Evolutionary conservation across 2,329 filamentous ascomycete genomes (phyloP).

Genomic region (Phialophora macrospora): DNA sequence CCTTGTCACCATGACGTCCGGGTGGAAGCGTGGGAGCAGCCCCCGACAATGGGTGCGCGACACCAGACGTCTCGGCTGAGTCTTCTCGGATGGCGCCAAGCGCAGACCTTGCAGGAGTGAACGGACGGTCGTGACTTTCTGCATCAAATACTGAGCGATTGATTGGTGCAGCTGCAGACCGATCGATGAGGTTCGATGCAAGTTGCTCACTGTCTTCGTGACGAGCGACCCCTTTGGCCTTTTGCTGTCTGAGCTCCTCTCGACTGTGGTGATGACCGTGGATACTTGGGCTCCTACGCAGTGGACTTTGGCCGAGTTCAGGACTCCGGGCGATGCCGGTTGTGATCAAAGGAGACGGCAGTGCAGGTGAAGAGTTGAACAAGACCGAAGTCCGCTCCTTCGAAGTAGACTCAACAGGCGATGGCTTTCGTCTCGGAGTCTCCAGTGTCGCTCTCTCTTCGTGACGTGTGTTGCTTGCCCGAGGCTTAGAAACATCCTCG

Average conservation of each 20-base stretch:
- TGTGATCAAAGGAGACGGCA: conserved; percentile 28
- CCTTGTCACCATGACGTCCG: conserved; percentile 49
- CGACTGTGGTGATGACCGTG: conserved; percentile 45
- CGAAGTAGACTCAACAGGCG: conserved; percentile 50
- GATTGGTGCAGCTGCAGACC: conserved; percentile 36
- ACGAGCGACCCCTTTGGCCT: conserved; percentile 9
- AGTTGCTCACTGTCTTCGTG: conserved; percentile 25
- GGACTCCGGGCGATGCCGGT: conserved; percentile 16
- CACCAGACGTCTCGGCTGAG: conserved; percentile 32
- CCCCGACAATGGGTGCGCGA: conserved; percentile 14
- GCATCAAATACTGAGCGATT: conserved; percentile 45
- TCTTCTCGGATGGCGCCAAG: conserved; percentile 59
- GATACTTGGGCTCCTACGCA: conserved; percentile 43
- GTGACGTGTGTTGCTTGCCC: conserved; percentile 6
- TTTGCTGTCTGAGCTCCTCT: conserved; percentile 27
- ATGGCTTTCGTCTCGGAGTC: conserved; percentile 39
- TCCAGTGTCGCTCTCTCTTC: conserved; percentile 16
- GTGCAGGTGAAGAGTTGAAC: conserved; percentile 52
- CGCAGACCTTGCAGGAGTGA: conserved; percentile 46
- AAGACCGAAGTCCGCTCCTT: conserved; percentile 55
- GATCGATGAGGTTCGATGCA: conserved; percentile 35
- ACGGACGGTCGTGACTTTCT: conserved; percentile 35
- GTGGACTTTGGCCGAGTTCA: conserved; percentile 31
- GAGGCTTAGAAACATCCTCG: conserved; percentile 33
- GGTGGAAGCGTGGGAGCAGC: conserved; percentile 35